Base-by-base conservation (phyloP, 495 filamentous ascomycete species). In the Penicillium ochrochloron region DNA sequence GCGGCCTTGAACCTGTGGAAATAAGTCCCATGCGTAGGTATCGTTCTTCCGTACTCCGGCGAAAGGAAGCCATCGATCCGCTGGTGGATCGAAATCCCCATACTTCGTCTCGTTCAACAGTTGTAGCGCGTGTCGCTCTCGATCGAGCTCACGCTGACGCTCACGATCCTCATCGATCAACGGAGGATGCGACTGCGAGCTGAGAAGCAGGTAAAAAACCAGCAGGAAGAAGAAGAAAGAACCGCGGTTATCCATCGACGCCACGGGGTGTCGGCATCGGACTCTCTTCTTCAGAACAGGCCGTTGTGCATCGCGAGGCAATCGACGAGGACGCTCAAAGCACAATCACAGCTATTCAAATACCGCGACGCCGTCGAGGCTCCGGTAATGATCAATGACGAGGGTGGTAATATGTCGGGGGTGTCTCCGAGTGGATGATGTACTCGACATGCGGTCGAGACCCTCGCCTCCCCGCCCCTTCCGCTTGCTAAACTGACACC, bases 11-110 rank as follows among this genome's bases (percentile, higher is more conserved):
- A 86, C 86, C n/a, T 78, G 66, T 1, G 75, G 74, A 12, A 91
- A 75, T 31, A 86, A 64, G 44, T 85, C 83, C 93, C 93, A 97
- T 3, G 85, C 88, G 75, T 88, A 92, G 34, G 83, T 87, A 73
- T 96, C 89, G 39, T 87, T 84, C 61, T 88, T 78, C 57, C 89
- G 83, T 25, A 94, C 85, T 3, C 93, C 93, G 15, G 89, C 88
- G 62, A 94, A 77, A 60, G 96, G 94, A 62, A 96, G 78, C 80
- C 88, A 94, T 64, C 78, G 79, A 64, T 82, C 75, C 15, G 85
- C 74, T 63, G 57, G 63, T 5, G 88, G 84, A 60, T 88, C 74
- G 62, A 95, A 91, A 73, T 91, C 90, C 60, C 88, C 87, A 84
- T 92, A 95, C 64, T 78, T 77, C 21, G 92, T 89, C 64, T 80